These are phyloP conservation scores for Flammula alnicola DNA, from an alignment of 1,284 basidiomycete genomes.

Conservation along the genomic window DNA sequence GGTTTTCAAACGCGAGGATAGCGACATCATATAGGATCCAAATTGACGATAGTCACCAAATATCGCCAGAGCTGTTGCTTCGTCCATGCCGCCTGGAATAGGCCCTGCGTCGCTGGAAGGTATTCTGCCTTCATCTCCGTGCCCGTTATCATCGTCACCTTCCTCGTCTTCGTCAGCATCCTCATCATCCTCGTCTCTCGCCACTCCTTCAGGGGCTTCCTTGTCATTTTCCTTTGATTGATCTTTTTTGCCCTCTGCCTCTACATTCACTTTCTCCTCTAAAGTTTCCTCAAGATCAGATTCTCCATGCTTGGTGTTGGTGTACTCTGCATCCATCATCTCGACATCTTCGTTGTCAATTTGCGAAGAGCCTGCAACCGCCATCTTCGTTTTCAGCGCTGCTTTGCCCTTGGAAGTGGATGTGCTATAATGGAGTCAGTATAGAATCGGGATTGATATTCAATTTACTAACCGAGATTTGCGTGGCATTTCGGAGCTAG, in stretches of 20 bases:
- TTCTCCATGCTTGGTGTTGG: constrained; percentile 56
- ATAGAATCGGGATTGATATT: constrained; percentile 15
- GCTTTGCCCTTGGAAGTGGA: constrained; percentile 65
- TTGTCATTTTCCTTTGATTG: constrained; percentile 21
- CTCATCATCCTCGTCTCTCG: constrained; percentile 39
- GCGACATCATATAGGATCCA: constrained; percentile 89
- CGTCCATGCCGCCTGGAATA: constrained; percentile 68
- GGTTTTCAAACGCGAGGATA: constrained; percentile 86
- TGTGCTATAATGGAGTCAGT: constrained; percentile 37
- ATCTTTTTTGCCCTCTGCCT: constrained; percentile 32
- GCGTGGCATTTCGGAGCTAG: constrained; percentile 71
- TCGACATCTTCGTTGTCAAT: constrained; percentile 73
- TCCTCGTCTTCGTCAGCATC: constrained; percentile 55
- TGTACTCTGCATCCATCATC: constrained; percentile 70
- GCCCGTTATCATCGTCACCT: constrained; percentile 47
- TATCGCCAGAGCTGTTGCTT: constrained; percentile 78
- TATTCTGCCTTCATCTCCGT: constrained; percentile 47
- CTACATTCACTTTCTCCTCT: constrained; percentile 31
- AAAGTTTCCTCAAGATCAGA: constrained; percentile 32
- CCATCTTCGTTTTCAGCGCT: constrained; percentile 63
- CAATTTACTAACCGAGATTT: constrained; percentile 60
- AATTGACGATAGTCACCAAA: constrained; percentile 86
- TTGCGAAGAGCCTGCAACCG: constrained; percentile 62
- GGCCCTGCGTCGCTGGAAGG: constrained; percentile 48
- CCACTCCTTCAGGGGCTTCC: constrained; percentile 27